phyloP scores from a whole-genome alignment of 129 eudicot genomes.

The Lactuca saligna region DNA sequence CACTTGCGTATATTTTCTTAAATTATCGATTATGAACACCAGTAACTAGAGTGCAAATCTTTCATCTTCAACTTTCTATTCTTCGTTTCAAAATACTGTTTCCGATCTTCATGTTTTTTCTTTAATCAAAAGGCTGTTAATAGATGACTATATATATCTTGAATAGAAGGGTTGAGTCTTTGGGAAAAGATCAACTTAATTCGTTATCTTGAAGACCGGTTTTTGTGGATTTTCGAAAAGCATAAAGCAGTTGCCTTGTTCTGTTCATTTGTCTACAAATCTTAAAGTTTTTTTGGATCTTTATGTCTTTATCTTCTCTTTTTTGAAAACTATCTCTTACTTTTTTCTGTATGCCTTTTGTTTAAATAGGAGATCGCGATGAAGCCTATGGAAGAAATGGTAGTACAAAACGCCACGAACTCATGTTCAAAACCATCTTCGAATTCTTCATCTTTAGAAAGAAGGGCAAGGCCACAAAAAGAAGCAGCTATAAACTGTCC shows the following conservation, averaged over 20 bases:
- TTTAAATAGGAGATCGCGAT: slow-evolving; percentile 46
- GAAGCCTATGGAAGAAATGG: slow-evolving; percentile 70
- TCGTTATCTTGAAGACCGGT: slow-evolving; percentile 30
- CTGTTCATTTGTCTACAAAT: slow-evolving; percentile 35
- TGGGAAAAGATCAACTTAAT: slow-evolving; percentile 32
- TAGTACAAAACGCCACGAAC: slow-evolving; percentile 35
- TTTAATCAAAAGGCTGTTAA: slow-evolving; percentile 3
- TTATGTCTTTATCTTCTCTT: slow-evolving; percentile 39
- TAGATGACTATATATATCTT: slow-evolving; percentile 15
- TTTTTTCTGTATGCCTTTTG: slow-evolving; percentile 27
- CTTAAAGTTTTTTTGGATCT: slow-evolving; percentile 40
- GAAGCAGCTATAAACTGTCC: slow-evolving; percentile 77
- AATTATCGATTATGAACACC: slow-evolving; percentile 9
- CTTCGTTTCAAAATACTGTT: background rate
- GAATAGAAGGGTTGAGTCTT: slow-evolving; percentile 18
- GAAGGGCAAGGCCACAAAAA: slow-evolving; percentile 62
- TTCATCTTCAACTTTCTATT: background rate
- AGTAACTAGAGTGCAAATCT: slow-evolving; percentile 9
- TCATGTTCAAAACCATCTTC: slow-evolving; percentile 41
- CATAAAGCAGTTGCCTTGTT: slow-evolving; percentile 33
- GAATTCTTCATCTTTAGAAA: slow-evolving; percentile 48
- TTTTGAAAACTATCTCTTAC: slow-evolving; percentile 17
- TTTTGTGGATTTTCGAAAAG: slow-evolving; percentile 33
- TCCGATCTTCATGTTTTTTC: slow-evolving; percentile 1
- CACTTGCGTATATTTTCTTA: background rate